Evolutionary conservation across 2,329 filamentous ascomycete species (phyloP).

Genomic region (Salinomyces thailandicus): DNA sequence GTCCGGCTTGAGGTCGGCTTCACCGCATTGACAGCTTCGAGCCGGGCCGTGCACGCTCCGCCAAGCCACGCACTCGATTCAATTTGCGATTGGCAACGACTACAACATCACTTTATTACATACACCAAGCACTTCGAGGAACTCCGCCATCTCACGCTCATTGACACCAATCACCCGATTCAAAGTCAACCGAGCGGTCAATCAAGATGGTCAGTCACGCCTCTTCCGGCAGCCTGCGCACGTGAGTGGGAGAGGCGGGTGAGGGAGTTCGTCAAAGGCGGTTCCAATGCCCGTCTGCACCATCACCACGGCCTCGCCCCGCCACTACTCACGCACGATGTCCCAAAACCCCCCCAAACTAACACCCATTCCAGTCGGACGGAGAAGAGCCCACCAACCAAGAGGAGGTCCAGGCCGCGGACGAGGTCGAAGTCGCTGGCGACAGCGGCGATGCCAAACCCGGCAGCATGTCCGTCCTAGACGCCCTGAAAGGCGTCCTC

Average conservation of each 20-base stretch:
- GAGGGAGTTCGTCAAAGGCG: neutral
- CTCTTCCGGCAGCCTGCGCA: neutral
- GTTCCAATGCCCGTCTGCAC: neutral
- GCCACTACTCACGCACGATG: neutral
- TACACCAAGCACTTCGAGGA: neutral
- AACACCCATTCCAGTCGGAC: conserved; percentile 64
- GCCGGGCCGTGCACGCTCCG: no score
- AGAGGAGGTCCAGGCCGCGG: conserved; percentile 57
- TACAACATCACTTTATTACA: neutral
- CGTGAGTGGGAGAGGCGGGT: neutral
- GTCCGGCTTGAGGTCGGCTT: no score
- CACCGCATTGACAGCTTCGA: no score
- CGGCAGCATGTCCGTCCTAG: conserved; percentile 87
- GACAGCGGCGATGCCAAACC: conserved; percentile 68
- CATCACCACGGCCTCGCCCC: neutral
- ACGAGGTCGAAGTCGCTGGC: conserved; percentile 92
- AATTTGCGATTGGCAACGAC: no score
- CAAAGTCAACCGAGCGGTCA: conserved; percentile 13
- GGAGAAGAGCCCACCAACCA: conserved; percentile 95
- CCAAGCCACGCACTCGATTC: no score
- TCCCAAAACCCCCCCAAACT: conserved; percentile 5
- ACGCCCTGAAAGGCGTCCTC: conserved; percentile 97
- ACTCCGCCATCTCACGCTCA: conserved; percentile 8
- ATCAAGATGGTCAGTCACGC: conserved; percentile 17
- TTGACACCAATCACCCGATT: conserved; percentile 20